Percentiles rank a stretch among this genome's conserved stretches.
phyloP scores from a whole-genome alignment of 345 rosid genomes.

The Citropsis articulata region DNA sequence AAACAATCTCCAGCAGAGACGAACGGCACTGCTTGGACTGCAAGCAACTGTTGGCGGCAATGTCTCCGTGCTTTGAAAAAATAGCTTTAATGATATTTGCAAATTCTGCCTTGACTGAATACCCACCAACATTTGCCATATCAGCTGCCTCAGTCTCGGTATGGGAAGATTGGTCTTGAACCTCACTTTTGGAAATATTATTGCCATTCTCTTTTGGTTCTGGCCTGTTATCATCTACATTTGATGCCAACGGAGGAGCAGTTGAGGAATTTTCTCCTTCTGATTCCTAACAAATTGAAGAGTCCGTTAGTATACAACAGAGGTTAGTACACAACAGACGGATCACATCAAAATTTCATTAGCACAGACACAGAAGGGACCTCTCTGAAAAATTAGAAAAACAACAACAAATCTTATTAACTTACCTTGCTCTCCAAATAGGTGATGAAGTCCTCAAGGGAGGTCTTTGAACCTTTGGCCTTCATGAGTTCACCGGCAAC shows the following conservation, averaged over 20 bases:
- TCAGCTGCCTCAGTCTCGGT: neutral
- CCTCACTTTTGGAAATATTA: neutral
- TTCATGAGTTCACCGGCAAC: conserved; percentile 44
- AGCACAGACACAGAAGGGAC: neutral
- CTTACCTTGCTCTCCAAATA: conserved; percentile 37
- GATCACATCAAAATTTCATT: neutral
- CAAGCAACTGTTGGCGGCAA: conserved; percentile 26
- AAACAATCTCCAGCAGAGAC: conserved; percentile 24
- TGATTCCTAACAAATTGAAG: conserved; percentile 7
- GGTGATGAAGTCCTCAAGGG: conserved; percentile 22
- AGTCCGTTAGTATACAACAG: neutral
- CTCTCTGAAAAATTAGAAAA: neutral
- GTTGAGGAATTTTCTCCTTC: neutral
- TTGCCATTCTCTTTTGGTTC: neutral
- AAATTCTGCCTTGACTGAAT: conserved; percentile 24
- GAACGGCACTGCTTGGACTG: conserved; percentile 27
- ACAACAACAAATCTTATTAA: neutral
- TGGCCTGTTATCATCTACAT: neutral
- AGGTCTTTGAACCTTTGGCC: conserved; percentile 15
- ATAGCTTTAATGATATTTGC: conserved; percentile 18
- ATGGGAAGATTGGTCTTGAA: neutral
- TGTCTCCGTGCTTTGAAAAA: conserved; percentile 31
- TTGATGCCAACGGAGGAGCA: neutral
- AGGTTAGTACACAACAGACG: neutral
- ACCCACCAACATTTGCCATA: neutral